Conservation (phyloP, 2,329 filamentous ascomycete species). For the Pyrenophora graminea region DNA sequence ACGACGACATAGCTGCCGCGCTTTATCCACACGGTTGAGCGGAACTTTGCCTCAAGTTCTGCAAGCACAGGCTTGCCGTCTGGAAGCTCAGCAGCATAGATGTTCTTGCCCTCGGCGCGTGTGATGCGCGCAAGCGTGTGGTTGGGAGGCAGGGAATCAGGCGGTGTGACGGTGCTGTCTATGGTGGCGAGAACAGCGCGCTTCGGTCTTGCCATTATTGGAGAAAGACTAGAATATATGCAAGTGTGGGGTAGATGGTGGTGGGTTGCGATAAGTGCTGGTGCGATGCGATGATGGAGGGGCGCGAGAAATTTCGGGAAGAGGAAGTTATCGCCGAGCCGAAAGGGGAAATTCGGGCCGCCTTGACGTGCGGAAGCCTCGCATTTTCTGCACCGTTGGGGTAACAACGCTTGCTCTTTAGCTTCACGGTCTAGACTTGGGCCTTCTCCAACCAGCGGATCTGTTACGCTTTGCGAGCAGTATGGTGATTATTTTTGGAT, state of each 20-base stretch:
- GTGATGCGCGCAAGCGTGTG: constrained; percentile 75
- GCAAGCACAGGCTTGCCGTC: constrained; percentile 67
- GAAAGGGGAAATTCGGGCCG: constrained; percentile 15
- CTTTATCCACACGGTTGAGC: constrained; percentile 92
- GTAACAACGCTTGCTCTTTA: constrained; percentile 9
- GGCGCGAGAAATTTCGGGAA: constrained; percentile 10
- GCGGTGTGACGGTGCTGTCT: constrained; percentile 68
- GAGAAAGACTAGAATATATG: neutral
- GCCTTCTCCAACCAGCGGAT: neutral
- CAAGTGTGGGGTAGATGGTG: neutral
- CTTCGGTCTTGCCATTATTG: constrained; percentile 71
- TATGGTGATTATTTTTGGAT: neutral
- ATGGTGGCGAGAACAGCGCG: constrained; percentile 77
- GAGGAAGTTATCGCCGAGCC: constrained; percentile 13
- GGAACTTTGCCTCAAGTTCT: constrained; percentile 82
- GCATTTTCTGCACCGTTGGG: constrained; percentile 12
- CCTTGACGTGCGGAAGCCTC: constrained; percentile 1
- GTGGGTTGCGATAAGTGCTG: neutral
- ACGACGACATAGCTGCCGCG: constrained; percentile 85
- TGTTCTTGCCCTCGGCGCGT: constrained; percentile 84
- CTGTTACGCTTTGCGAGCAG: neutral
- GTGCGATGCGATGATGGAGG: constrained; percentile 5
- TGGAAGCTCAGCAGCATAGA: constrained; percentile 79
- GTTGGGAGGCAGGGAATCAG: constrained; percentile 56
- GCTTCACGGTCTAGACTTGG: neutral